Evolutionary conservation across 306 rosid species (phyloP), one percentile per base, ranked within the genome.

Genomic region (Sicyos edulis): DNA sequence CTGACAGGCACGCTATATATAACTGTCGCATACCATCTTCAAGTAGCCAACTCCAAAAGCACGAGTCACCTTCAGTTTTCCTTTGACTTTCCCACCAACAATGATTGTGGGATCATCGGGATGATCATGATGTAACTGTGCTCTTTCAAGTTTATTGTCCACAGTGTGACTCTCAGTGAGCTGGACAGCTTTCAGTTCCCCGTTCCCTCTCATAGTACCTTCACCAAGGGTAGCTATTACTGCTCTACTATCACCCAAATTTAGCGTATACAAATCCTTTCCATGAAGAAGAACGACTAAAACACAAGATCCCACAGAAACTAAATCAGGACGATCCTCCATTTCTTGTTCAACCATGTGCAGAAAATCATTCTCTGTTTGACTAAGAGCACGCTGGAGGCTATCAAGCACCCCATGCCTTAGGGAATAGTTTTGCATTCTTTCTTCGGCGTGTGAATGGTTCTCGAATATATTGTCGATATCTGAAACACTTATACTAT

Each of bases 41-140:
- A 93, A 84, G 85, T 93, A 93, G 79, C 99, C 99, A 76, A 93
- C 99, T 75, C 99, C 99, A 72, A 93, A 81, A 22, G 99, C 99
- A 13, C 99, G 97, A 80, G 97, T 88, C 79, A 91, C 97, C 83
- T 88, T 91, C 76, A 93, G 71, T 80, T 91, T 93, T 54, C 99
- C 99, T 85, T 93, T 93, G 42, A 93, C 96, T 85, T 84, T 93
- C 74, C 96, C 97, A 51, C 81, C 86, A 17, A 78, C 47, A 26
- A 93, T 51, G 72, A 85, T 72, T 78, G 70, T 80, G 10, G 95
- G 91, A 72, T 93, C 99, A 68, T 93, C 97, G 17, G 92, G 99
- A 81, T 93, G 99, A 29, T 88, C 93, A 45, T 57, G 61, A 60
- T 83, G 24, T 58, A 93, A 85, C 63, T 78, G 85, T 56, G 65